These are phyloP conservation scores for Nannizziopsis arthrosporioides DNA, from an alignment of 2,329 filamentous ascomycete genomes.

Conservation along the genomic window DNA sequence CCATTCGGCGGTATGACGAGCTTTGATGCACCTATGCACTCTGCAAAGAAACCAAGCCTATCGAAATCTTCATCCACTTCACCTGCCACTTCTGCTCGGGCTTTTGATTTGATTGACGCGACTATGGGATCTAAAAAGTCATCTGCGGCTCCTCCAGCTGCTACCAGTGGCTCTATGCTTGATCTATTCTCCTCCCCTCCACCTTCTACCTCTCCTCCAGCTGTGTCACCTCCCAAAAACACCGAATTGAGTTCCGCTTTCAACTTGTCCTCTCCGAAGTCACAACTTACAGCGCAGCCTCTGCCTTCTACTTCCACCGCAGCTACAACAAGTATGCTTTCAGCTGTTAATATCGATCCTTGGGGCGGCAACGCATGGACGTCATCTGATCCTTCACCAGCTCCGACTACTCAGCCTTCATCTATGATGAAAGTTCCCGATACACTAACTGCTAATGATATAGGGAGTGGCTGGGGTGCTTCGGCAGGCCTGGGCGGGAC, in stretches of 20 bases:
- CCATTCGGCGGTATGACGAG: constrained; percentile 71
- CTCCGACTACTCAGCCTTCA: constrained; percentile 24
- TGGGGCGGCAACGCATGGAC: constrained; percentile 86
- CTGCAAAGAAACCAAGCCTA: constrained; percentile 36
- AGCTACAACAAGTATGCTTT: constrained; percentile 32
- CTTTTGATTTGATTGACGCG: constrained; percentile 14
- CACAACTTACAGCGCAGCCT: constrained; percentile 21
- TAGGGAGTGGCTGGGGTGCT: constrained; percentile 54
- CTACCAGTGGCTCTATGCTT: constrained; percentile 63
- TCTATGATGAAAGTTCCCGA: constrained; percentile 34
- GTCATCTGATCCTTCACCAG: constrained; percentile 47
- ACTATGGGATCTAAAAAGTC: constrained; percentile 28
- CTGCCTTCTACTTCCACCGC: constrained; percentile 22
- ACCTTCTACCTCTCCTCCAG: constrained; percentile 33
- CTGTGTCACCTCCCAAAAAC: constrained; percentile 29
- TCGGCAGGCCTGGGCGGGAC: constrained; percentile 23
- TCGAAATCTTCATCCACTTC: constrained; percentile 41
- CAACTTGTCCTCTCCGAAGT: constrained; percentile 54
- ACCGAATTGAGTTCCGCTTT: constrained; percentile 57
- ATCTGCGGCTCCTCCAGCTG: constrained; percentile 33
- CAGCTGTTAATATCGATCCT: constrained; percentile 48
- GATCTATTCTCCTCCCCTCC: constrained; percentile 51
- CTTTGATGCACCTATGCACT: constrained; percentile 53
- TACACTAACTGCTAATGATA: constrained; percentile 46
- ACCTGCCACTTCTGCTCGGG: constrained; percentile 36